Base-by-base conservation (phyloP, 805 yeast species). In the Pichia heedii region DNA sequence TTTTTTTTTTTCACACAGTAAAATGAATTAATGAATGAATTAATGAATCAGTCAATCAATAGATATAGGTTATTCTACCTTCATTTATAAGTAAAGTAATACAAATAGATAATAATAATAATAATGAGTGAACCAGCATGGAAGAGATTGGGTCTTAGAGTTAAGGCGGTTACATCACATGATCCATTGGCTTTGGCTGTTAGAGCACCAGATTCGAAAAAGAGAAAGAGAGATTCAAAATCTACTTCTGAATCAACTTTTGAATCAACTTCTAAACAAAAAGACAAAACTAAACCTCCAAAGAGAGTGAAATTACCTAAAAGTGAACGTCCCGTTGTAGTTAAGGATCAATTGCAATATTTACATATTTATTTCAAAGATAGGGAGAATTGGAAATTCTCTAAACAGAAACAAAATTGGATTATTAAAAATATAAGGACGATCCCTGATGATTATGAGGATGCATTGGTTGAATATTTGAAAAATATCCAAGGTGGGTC, bases 401-500 rank as follows among this genome's bases (percentile, higher is more conserved):
- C 87, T 46, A 85, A 85, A 55, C 89, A 81, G 66, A 84, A 85
- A 50, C 95, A 85, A 61, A 84, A 84, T 56, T 85, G 95, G 95
- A 70, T 85, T 36, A 63, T 85, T 50, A 79, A 77, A 54, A 78
- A 84, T 57, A 61, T 82, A 27, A 69, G 64, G 40, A 49, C 52
- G 21, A 75, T 80, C 20, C 82, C 79, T 3, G 65, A 63, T 0
- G 63, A 67, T 10, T 84, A 81, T 54, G 77, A 73, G 40, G 61
- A 56, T 1, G 72, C 75, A 22, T 59, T 84, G 45, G 47, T 66
- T 13, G 56, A 55, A 6, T 84, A 84, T 53, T 56, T 83, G 18
- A 68, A 63, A 18, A 82, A 82, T 0, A 56, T 84, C 22, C 82
- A 81, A 58, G 94, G 94, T 2, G 85, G 84, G 0, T 74, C 87